Percentiles rank a stretch among this genome's conserved stretches.
Evolutionary conservation across 139 green algal species (phyloP).

Genomic region (Chlamydomonas asymmetrica): DNA sequence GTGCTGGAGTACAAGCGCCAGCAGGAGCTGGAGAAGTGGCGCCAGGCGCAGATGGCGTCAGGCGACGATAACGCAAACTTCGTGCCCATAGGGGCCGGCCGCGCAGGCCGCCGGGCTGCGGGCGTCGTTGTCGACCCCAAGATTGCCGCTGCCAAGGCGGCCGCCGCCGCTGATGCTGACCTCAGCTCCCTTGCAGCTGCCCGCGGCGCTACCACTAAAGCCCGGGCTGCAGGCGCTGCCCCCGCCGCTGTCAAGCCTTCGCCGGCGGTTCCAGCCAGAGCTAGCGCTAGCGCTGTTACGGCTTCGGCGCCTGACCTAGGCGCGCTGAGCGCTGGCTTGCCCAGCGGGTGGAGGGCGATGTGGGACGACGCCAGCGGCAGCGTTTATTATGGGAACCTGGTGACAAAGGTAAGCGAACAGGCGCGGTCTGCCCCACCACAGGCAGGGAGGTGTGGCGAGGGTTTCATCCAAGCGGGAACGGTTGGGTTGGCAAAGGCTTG

Average conservation of each 20-base stretch:
- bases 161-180: no score
- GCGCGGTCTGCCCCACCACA: no score
- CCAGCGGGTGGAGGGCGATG: slow-evolving; percentile 63
- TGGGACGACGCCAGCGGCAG: slow-evolving; percentile 54
- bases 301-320: slow-evolving; percentile 67
- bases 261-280: slow-evolving; percentile 2
- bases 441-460: no score
- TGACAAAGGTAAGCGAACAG: slow-evolving; percentile 66
- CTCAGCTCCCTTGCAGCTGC: no score
- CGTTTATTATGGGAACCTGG: slow-evolving; percentile 74
- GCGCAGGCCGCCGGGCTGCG: neutral
- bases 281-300: slow-evolving; percentile 9
- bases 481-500: no score
- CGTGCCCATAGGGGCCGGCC: slow-evolving; percentile 10
- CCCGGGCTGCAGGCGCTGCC: no score
- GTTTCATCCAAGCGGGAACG: no score
- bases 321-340: slow-evolving; percentile 56
- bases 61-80: slow-evolving; percentile 76
- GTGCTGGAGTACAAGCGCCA: slow-evolving; percentile 42
- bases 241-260: no score
- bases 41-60: slow-evolving; percentile 56
- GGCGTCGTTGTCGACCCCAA: neutral
- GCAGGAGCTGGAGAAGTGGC: slow-evolving; percentile 66
- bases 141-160: no score
- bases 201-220: no score